A percentile compares a stretch with the other conserved stretches of the same genome.
phyloP scores from a whole-genome alignment of 2,329 filamentous ascomycete species.

The Thyridium curvatum region DNA sequence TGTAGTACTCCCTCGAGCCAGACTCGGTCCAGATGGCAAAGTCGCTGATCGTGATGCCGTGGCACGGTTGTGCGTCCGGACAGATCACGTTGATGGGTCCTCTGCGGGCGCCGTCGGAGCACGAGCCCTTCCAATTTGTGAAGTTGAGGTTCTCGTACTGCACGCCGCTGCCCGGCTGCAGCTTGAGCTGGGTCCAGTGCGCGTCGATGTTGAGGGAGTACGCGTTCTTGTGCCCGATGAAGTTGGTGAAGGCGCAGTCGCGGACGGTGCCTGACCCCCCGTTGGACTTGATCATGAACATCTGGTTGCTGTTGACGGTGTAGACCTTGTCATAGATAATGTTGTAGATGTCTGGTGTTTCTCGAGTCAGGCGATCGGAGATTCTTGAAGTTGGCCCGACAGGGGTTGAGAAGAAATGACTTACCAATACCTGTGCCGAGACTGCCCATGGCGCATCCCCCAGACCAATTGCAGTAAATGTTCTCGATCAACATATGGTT shows the following conservation, averaged over 20 bases:
- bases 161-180: slow-evolving; percentile 39
- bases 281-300: slow-evolving; percentile 58
- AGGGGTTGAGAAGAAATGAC: not conserved
- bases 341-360: slow-evolving; percentile 35
- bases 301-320: slow-evolving; percentile 53
- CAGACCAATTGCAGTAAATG: slow-evolving; percentile 57
- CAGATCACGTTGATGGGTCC: slow-evolving; percentile 43
- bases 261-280: slow-evolving; percentile 47
- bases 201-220: slow-evolving; percentile 51
- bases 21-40: slow-evolving; percentile 15
- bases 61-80: slow-evolving; percentile 10
- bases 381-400: not conserved
- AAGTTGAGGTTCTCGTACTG: slow-evolving; percentile 45
- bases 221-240: slow-evolving; percentile 53
- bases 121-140: slow-evolving; percentile 49
- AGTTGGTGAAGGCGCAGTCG: slow-evolving; percentile 48
- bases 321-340: slow-evolving; percentile 51
- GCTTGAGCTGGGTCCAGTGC: slow-evolving; percentile 31
- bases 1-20: slow-evolving; percentile 7
- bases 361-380: no score
- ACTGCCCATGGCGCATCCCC: slow-evolving; percentile 48
- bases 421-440: slow-evolving; percentile 34
- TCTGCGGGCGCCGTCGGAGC: slow-evolving; percentile 38
- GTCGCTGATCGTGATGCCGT: slow-evolving; percentile 8
- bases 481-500: slow-evolving; percentile 51